phyloP scores from a whole-genome alignment of 208 protist species.

The Herpetomonas samuelpessoai region DNA sequence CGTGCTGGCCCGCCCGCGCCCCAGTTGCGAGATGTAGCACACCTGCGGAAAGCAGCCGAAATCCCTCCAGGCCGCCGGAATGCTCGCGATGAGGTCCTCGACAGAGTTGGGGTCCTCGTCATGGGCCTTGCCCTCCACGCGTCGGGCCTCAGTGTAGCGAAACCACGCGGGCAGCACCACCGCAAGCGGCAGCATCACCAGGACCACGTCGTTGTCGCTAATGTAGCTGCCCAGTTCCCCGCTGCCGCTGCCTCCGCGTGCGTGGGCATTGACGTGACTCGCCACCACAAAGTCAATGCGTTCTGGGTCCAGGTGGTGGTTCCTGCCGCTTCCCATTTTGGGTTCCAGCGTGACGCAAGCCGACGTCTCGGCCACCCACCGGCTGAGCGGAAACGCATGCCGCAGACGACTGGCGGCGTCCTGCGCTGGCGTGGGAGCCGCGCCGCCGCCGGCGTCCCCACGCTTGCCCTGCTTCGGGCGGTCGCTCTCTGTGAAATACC shows the following conservation, averaged over 20 bases:
- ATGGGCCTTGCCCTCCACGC: constrained; percentile 3
- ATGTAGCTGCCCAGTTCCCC: constrained; percentile 1
- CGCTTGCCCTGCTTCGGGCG: not conserved
- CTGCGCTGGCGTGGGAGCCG: not conserved
- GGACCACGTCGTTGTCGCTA: constrained; percentile 4
- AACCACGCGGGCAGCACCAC: constrained; percentile 26
- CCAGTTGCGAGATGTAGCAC: constrained; percentile 46
- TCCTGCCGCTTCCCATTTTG: not conserved
- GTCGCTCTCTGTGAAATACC: constrained; percentile 1
- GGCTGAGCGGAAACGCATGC: constrained; percentile 11
- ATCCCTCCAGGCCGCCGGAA: constrained; percentile 41
- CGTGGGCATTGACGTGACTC: no score
- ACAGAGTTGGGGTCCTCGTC: constrained; percentile 12
- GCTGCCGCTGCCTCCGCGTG: not conserved
- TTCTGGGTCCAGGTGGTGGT: constrained; percentile 8
- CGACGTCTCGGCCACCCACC: not conserved
- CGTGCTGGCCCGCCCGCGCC: constrained; percentile 18
- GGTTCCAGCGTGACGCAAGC: not conserved
- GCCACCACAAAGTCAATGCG: constrained; percentile 14
- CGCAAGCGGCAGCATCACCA: constrained; percentile 35
- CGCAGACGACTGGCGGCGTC: not conserved
- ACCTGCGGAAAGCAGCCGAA: constrained; percentile 65
- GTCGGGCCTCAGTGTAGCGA: constrained; percentile 8
- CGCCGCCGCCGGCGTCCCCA: not conserved
- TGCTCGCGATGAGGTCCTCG: constrained; percentile 5